phyloP scores from a whole-genome alignment of 805 yeast genomes.

The Ogataea kodamae region DNA sequence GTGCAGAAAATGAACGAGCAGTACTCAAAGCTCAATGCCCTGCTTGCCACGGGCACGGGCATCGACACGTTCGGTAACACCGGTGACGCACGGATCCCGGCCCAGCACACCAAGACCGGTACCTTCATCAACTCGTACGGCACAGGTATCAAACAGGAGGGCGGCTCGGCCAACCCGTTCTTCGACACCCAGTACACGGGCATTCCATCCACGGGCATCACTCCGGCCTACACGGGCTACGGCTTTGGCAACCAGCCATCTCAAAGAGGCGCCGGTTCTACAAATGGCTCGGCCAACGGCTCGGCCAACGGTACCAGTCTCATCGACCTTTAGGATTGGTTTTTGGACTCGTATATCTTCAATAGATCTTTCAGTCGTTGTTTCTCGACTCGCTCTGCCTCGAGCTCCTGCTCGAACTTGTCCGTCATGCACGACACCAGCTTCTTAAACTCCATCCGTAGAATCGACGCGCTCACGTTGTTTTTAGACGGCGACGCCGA shows the following conservation, averaged over 20 bases:
- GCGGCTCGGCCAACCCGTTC: conserved; percentile 52
- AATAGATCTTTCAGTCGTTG: conserved; percentile 41
- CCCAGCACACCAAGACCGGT: conserved; percentile 82
- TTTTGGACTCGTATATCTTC: conserved; percentile 29
- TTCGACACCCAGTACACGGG: conserved; percentile 71
- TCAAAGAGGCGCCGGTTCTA: conserved; percentile 23
- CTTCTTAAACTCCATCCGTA: conserved; percentile 67
- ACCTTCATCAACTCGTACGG: conserved; percentile 86
- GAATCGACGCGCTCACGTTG: conserved; percentile 43
- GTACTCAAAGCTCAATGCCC: conserved; percentile 68
- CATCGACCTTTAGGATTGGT: conserved; percentile 26
- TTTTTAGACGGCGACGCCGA: conserved; percentile 26
- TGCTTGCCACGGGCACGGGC: conserved; percentile 85
- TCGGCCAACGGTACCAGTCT: no score
- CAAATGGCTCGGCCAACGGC: no score
- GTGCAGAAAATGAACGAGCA: conserved; percentile 52
- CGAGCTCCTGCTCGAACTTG: conserved; percentile 56
- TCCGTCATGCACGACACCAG: conserved; percentile 59
- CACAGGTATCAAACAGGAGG: conserved; percentile 64
- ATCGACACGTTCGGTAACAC: conserved; percentile 91
- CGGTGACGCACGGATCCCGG: conserved; percentile 81
- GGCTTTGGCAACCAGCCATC: conserved; percentile 82
- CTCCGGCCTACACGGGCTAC: conserved; percentile 86
- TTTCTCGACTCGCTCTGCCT: conserved; percentile 52
- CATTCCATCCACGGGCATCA: conserved; percentile 57